Percentiles rank a stretch among this genome's conserved stretches.
Conservation (phyloP, 2,329 filamentous ascomycete genomes). For the Sclerotinia subarctica region DNA sequence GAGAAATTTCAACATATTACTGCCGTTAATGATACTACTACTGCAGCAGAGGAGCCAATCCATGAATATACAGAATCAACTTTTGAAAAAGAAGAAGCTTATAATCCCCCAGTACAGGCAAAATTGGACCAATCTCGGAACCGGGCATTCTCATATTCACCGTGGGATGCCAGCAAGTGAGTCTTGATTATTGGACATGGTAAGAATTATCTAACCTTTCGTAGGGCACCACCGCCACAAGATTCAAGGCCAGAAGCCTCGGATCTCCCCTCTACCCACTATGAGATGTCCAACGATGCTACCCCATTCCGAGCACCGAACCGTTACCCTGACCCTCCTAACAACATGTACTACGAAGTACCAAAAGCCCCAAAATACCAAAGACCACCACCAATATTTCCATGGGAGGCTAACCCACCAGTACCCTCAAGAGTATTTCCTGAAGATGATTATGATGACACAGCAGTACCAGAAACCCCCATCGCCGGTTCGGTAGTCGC, state of each 20-base stretch:
- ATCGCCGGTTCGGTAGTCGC: constrained; percentile 41
- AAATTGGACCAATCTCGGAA: constrained; percentile 24
- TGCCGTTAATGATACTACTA: constrained; percentile 10
- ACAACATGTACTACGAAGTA: constrained; percentile 84
- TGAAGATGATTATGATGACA: constrained; percentile 46
- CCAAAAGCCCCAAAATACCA: constrained; percentile 61
- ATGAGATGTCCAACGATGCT: constrained; percentile 77
- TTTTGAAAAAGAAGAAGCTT: constrained; percentile 35
- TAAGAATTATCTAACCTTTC: constrained; percentile 22
- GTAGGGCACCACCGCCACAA: constrained; percentile 51
- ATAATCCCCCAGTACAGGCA: constrained; percentile 34
- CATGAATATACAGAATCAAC: constrained; percentile 23
- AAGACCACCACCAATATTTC: constrained; percentile 71
- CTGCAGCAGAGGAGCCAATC: constrained; percentile 26
- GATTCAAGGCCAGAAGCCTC: constrained; percentile 79
- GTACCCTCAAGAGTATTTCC: constrained; percentile 63
- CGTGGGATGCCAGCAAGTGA: constrained; percentile 50
- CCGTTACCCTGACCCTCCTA: constrained; percentile 78
- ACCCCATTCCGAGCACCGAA: constrained; percentile 73
- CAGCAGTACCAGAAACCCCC: constrained; percentile 28
- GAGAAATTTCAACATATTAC: constrained; percentile 30
- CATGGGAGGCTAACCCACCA: constrained; percentile 75
- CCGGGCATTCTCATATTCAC: constrained; percentile 27
- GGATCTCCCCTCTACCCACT: constrained; percentile 75
- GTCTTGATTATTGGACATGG: constrained; percentile 40